Evolutionary conservation across 2,329 filamentous ascomycete species (phyloP).

Genomic region (Ophiostoma sp.): DNA sequence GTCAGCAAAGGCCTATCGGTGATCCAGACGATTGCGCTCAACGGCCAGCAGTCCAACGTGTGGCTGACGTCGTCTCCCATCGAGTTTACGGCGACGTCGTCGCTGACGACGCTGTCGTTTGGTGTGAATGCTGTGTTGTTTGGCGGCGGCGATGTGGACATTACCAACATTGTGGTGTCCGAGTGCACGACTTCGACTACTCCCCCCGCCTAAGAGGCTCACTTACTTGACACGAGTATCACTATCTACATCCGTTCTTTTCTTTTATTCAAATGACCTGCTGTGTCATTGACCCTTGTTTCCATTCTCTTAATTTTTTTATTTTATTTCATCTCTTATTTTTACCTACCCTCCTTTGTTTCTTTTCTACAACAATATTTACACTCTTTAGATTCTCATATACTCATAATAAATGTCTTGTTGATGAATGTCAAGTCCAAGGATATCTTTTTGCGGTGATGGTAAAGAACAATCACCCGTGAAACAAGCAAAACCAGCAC

Average conservation of each 20-base stretch:
- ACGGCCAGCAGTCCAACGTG: not conserved
- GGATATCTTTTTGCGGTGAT: too few relatives aligned
- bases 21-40: not conserved
- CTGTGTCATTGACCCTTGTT: not conserved
- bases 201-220: too few relatives aligned
- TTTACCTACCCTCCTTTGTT: not conserved
- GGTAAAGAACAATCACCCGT: not conserved
- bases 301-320: not conserved
- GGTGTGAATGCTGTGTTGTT: not conserved
- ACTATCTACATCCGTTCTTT: not conserved
- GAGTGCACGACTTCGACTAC: not conserved
- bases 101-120: conserved; percentile 1
- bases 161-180: conserved; percentile 15
- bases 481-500: not conserved
- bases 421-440: too few relatives aligned
- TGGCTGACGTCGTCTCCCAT: not conserved
- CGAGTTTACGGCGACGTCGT: not conserved
- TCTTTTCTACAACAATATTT: not conserved
- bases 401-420: not conserved
- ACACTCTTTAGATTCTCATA: not conserved
- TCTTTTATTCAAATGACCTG: not conserved
- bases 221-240: not conserved
- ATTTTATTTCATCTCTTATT: not conserved
- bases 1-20: not conserved
- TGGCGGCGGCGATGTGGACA: not conserved